These are phyloP conservation scores for Zangia roseola DNA, from an alignment of 768 basidiomycete genomes.

Conservation along the genomic window DNA sequence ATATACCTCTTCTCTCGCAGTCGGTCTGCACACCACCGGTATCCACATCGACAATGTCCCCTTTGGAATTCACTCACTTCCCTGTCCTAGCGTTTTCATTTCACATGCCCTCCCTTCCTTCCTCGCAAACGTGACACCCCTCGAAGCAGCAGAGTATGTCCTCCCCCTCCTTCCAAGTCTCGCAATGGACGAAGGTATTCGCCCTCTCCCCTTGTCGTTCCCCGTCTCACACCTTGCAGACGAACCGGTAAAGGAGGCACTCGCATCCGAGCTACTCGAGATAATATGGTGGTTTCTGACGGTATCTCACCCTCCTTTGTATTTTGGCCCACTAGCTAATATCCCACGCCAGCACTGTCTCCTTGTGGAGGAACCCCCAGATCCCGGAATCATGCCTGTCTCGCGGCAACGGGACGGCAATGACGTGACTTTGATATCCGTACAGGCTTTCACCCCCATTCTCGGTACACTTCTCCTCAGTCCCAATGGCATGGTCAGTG, in stretches of 20 bases:
- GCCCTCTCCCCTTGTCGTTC: not conserved
- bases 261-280: slow-evolving; percentile 73
- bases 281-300: slow-evolving; percentile 95
- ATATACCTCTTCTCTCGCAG: slow-evolving; percentile 89
- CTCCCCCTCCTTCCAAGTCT: slow-evolving; percentile 84
- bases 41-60: slow-evolving; percentile 6
- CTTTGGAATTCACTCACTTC: slow-evolving; percentile 24
- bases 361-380: slow-evolving; percentile 48
- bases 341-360: slow-evolving; percentile 55
- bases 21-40: slow-evolving; percentile 61
- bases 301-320: slow-evolving; percentile 32
- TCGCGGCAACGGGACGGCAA: slow-evolving; percentile 12
- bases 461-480: slow-evolving; percentile 86
- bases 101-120: slow-evolving; percentile 79
- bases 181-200: slow-evolving; percentile 79
- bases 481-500: slow-evolving; percentile 70
- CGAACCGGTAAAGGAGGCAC: slow-evolving; percentile 84
- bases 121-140: slow-evolving; percentile 72
- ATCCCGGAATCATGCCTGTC: slow-evolving; percentile 11
- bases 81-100: slow-evolving; percentile 67
- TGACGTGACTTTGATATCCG: slow-evolving; percentile 53
- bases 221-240: slow-evolving; percentile 44
- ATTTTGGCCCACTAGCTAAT: slow-evolving; percentile 4
- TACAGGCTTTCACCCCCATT: slow-evolving; percentile 88
- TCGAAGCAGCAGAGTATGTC: slow-evolving; percentile 91